Percentiles rank a stretch among this genome's conserved stretches.
Evolutionary conservation across 305 asterid genomes (phyloP).

Genomic region (Fraxinus platypoda): DNA sequence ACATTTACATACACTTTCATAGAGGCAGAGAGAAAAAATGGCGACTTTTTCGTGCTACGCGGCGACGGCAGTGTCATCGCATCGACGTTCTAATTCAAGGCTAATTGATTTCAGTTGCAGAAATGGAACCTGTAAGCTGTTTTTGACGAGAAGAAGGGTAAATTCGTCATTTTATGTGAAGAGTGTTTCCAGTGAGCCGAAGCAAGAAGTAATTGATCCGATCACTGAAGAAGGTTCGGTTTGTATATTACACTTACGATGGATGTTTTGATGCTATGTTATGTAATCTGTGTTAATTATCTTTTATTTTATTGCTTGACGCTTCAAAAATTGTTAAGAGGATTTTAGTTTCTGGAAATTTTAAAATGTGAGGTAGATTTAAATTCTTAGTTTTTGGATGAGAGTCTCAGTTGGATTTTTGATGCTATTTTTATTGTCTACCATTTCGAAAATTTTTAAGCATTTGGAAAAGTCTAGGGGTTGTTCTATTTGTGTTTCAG

Average conservation of each 20-base stretch:
- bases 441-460: not conserved
- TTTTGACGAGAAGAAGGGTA: constrained; percentile 29
- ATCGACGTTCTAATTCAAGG: constrained; percentile 37
- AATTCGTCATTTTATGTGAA: constrained; percentile 44
- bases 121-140: constrained; percentile 32
- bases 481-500: no score
- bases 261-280: not conserved
- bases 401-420: not conserved
- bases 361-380: not conserved
- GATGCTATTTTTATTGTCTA: not conserved
- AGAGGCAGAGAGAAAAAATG: constrained; percentile 30
- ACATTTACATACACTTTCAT: constrained; percentile 11
- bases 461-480: not conserved
- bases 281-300: not conserved
- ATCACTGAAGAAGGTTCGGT: constrained; percentile 41
- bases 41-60: constrained; percentile 45
- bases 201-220: constrained; percentile 39
- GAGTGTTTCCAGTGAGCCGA: constrained; percentile 47
- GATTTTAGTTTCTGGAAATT: not conserved
- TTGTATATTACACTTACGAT: not conserved
- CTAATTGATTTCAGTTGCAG: constrained; percentile 38
- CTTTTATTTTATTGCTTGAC: not conserved
- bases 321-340: not conserved
- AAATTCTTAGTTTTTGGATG: not conserved
- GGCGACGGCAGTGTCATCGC: constrained; percentile 31